A percentile compares a stretch with the other conserved stretches of the same genome.
phyloP scores from a whole-genome alignment of 2,329 filamentous ascomycete genomes.

The Neonectria hederae region DNA sequence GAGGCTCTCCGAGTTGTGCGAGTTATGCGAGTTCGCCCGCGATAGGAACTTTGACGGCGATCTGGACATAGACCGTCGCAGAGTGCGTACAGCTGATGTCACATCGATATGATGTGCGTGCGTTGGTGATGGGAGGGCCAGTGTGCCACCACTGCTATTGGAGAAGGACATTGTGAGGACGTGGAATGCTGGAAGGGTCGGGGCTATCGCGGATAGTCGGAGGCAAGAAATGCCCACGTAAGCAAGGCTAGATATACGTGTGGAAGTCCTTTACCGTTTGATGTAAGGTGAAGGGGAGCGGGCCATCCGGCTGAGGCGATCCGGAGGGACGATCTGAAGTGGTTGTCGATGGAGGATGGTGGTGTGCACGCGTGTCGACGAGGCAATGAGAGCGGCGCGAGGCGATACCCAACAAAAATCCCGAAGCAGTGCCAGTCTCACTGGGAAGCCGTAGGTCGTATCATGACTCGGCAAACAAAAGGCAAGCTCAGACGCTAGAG shows the following conservation, averaged over 20 bases:
- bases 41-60: constrained; percentile 90
- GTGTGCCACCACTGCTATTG: constrained; percentile 74
- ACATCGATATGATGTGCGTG: constrained; percentile 85
- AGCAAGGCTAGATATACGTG: constrained; percentile 30
- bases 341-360: constrained; percentile 23
- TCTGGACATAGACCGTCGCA: constrained; percentile 87
- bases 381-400: constrained; percentile 31
- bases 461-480: constrained; percentile 41
- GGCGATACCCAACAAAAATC: constrained; percentile 39
- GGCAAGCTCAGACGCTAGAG: constrained; percentile 29
- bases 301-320: constrained; percentile 24
- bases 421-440: constrained; percentile 41
- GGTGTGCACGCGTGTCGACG: constrained; percentile 25
- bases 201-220: constrained; percentile 37
- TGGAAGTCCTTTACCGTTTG: constrained; percentile 25
- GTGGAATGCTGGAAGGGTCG: constrained; percentile 42
- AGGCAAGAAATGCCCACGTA: constrained; percentile 44
- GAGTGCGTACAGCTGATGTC: constrained; percentile 80
- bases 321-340: constrained; percentile 5
- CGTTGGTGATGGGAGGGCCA: constrained; percentile 88
- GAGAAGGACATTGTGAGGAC: constrained; percentile 65
- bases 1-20: constrained; percentile 58
- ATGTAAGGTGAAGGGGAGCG: constrained; percentile 18
- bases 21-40: constrained; percentile 58
- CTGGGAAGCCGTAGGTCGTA: constrained; percentile 40